Percentiles rank a stretch among this genome's conserved stretches.
Evolutionary conservation across 371 early-diverging fungal genomes (phyloP).

Genomic region (Rhizomucor miehei): DNA sequence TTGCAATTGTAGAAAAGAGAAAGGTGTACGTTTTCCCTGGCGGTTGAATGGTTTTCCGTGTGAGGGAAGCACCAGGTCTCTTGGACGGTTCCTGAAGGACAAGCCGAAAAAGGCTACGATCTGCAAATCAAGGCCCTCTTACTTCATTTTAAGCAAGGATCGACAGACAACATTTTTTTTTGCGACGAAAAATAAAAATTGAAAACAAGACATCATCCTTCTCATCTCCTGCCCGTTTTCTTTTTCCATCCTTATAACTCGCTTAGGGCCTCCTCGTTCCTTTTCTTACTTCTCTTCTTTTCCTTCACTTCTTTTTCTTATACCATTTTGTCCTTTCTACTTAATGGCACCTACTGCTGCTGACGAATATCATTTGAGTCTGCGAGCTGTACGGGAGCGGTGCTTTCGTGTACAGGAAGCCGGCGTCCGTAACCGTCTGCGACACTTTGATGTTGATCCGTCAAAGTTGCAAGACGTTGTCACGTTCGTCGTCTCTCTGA

Average conservation of each 20-base stretch:
- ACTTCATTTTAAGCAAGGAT: slow-evolving; percentile 1
- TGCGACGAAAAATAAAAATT: background rate
- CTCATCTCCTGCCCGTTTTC: too few relatives aligned
- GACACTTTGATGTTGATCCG: slow-evolving; percentile 73
- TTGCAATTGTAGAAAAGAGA: too few relatives aligned
- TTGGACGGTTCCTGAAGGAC: too few relatives aligned
- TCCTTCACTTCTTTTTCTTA: background rate
- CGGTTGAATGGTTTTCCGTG: too few relatives aligned
- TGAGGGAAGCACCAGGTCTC: too few relatives aligned
- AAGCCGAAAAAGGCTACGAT: too few relatives aligned
- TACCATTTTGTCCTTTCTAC: slow-evolving; percentile 9
- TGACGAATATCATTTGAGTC: slow-evolving; percentile 61
- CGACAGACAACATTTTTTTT: background rate
- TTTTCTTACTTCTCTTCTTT: background rate
- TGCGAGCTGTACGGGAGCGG: slow-evolving; percentile 78
- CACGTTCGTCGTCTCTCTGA: slow-evolving; percentile 65
- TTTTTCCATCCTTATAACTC: background rate
- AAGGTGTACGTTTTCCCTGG: too few relatives aligned
- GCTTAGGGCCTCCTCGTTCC: background rate
- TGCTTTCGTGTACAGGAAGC: slow-evolving; percentile 63
- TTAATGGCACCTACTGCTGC: slow-evolving; percentile 27
- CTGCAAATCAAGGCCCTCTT: too few relatives aligned
- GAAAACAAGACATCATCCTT: background rate
- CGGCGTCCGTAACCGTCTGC: slow-evolving; percentile 50
- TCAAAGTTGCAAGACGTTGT: slow-evolving; percentile 68